Percentiles rank a stretch among this genome's conserved stretches.
Conservation (phyloP, 345 rosid species). For the Eutrema japonicum region DNA sequence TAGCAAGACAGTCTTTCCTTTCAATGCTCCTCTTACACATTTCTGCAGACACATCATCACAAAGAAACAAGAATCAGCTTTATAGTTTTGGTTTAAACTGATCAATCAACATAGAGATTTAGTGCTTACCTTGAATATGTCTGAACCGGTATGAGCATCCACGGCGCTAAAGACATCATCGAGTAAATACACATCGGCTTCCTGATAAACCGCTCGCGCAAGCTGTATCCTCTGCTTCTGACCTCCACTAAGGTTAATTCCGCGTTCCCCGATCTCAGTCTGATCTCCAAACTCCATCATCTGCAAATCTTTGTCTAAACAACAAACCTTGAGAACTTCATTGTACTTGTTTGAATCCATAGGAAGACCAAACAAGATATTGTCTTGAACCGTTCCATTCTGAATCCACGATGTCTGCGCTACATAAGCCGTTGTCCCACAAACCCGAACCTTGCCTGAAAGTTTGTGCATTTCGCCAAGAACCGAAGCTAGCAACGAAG, state of each 20-base stretch:
- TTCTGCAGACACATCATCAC: slow-evolving; percentile 51
- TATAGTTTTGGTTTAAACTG: background rate
- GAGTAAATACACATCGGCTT: slow-evolving; percentile 82
- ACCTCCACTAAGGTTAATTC: slow-evolving; percentile 97
- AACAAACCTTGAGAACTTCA: slow-evolving; percentile 79
- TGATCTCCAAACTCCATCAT: slow-evolving; percentile 97
- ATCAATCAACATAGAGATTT: background rate
- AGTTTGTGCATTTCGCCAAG: slow-evolving; percentile 97
- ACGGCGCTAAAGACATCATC: slow-evolving; percentile 98
- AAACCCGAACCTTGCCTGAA: slow-evolving; percentile 78
- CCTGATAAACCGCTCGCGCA: slow-evolving; percentile 95
- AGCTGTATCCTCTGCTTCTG: slow-evolving; percentile 97
- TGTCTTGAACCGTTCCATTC: slow-evolving; percentile 88
- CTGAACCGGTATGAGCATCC: slow-evolving; percentile 96
- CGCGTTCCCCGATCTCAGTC: slow-evolving; percentile 97
- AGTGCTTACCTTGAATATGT: slow-evolving; percentile 72
- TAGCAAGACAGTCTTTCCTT: slow-evolving; percentile 80
- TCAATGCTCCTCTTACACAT: slow-evolving; percentile 86
- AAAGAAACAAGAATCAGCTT: slow-evolving; percentile 25
- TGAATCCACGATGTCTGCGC: slow-evolving; percentile 98
- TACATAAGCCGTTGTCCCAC: slow-evolving; percentile 86
- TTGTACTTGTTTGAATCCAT: slow-evolving; percentile 66
- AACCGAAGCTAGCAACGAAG: slow-evolving; percentile 78
- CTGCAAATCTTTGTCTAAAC: slow-evolving; percentile 86
- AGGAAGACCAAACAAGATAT: slow-evolving; percentile 82